Conservation (phyloP, 31 red algal genomes). For the Odonthalia washingtoniensis region DNA sequence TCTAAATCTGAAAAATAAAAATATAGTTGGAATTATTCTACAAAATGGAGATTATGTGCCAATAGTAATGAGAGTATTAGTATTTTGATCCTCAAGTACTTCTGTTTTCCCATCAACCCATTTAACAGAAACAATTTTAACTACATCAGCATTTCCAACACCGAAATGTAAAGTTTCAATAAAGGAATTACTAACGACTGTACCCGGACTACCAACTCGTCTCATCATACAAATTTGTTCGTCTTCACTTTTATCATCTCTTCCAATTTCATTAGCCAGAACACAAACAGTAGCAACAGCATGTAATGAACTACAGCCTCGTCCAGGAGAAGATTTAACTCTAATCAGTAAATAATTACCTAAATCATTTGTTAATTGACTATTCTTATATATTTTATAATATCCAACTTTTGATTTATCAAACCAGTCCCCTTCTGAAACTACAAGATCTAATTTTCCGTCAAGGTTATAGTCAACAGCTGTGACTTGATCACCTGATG, state of each 20-base stretch:
- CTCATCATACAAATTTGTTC: slow-evolving; percentile 34
- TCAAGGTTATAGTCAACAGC: slow-evolving; percentile 62
- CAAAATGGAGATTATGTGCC: neutral
- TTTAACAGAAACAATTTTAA: neutral
- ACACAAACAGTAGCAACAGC: slow-evolving; percentile 42
- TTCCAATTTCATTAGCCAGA: too few species aligned
- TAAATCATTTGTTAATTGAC: neutral
- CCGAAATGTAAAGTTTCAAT: slow-evolving; percentile 67
- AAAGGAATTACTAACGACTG: slow-evolving; percentile 47
- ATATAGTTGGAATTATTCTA: neutral
- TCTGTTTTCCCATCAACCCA: neutral
- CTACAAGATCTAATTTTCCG: slow-evolving; percentile 54
- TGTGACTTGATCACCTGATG: slow-evolving; percentile 30
- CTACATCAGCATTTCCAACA: neutral
- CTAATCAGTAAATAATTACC: slow-evolving; percentile 51
- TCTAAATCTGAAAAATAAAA: neutral
- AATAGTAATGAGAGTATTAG: neutral
- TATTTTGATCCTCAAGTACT: neutral
- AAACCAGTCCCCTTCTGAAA: slow-evolving; percentile 50
- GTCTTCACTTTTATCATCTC: too few species aligned
- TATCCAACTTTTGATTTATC: neutral
- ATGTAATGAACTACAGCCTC: slow-evolving; percentile 24
- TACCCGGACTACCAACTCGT: slow-evolving; percentile 60
- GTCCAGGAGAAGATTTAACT: slow-evolving; percentile 8
- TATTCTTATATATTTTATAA: slow-evolving; percentile 43